Evolutionary conservation across 352 stramenopile genomes (phyloP).

Genomic region (Pythium apleroticum): DNA sequence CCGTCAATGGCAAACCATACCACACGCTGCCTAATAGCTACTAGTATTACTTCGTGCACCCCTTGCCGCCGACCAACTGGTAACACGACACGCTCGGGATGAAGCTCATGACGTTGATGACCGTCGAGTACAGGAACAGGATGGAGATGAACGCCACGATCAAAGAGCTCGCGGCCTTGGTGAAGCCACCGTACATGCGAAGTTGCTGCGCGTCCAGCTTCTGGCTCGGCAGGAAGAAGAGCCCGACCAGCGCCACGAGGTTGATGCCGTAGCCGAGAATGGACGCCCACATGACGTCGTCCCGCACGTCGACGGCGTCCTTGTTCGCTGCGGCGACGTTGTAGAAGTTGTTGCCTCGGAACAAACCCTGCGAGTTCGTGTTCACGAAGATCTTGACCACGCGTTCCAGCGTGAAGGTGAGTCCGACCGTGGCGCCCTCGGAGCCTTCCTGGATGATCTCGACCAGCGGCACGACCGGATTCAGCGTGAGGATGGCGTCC

Average conservation of each 20-base stretch:
- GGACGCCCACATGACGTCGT: slow-evolving; percentile 45
- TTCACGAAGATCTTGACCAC: slow-evolving; percentile 54
- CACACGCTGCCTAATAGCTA: not conserved
- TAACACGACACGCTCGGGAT: slow-evolving; percentile 23
- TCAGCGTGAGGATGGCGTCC: slow-evolving; percentile 50
- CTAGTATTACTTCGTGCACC: too few species aligned
- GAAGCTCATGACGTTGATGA: slow-evolving; percentile 35
- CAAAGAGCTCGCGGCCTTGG: slow-evolving; percentile 17
- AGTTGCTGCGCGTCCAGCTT: slow-evolving; percentile 33
- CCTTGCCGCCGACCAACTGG: slow-evolving; percentile 18
- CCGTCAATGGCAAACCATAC: not conserved
- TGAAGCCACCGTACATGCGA: slow-evolving; percentile 33
- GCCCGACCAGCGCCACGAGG: slow-evolving; percentile 40
- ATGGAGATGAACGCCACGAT: slow-evolving; percentile 21
- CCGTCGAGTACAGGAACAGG: slow-evolving; percentile 27
- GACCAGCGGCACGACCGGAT: slow-evolving; percentile 52
- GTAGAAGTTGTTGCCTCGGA: slow-evolving; percentile 49
- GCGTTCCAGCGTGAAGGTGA: slow-evolving; percentile 56
- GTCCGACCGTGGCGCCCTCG: slow-evolving; percentile 55
- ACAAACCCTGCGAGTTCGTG: slow-evolving; percentile 45
- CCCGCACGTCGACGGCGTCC: slow-evolving; percentile 30
- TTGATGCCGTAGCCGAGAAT: slow-evolving; percentile 56
- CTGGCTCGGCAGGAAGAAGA: slow-evolving; percentile 33
- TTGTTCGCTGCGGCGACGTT: slow-evolving; percentile 16
- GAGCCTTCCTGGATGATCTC: slow-evolving; percentile 70